A percentile compares a stretch with the other conserved stretches of the same genome.
phyloP scores from a whole-genome alignment of 1,284 basidiomycete species.

The Papiliotrema flavescens region DNA sequence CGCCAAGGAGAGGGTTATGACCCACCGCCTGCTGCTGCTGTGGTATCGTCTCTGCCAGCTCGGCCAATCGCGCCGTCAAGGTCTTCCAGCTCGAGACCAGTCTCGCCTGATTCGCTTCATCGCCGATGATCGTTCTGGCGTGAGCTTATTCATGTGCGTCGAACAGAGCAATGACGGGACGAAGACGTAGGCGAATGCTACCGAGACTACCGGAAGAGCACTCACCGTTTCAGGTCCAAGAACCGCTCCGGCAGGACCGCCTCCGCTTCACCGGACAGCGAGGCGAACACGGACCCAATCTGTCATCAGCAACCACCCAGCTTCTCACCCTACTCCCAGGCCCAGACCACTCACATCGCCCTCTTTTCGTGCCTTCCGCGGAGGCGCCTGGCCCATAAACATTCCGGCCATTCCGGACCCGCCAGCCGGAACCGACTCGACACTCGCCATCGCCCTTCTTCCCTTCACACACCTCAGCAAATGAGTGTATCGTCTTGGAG shows the following conservation, averaged over 20 bases:
- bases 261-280: constrained; percentile 53
- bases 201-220: constrained; percentile 31
- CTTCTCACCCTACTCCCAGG: background rate
- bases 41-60: constrained; percentile 53
- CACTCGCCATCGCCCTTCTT: background rate
- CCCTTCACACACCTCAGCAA: background rate
- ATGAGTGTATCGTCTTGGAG: no score
- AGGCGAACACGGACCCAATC: constrained; percentile 61
- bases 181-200: no score
- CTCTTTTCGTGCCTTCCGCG: constrained; percentile 11
- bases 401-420: background rate
- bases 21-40: constrained; percentile 46
- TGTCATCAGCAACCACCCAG: background rate
- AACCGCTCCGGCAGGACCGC: constrained; percentile 58
- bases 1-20: background rate
- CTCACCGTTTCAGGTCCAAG: constrained; percentile 57
- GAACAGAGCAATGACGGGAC: no score
- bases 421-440: background rate
- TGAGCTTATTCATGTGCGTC: background rate
- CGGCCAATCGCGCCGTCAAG: constrained; percentile 56
- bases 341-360: constrained; percentile 16
- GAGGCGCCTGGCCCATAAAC: background rate
- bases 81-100: constrained; percentile 58
- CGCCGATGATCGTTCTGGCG: constrained; percentile 30
- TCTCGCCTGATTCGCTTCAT: constrained; percentile 50